Evolutionary conservation across 2,329 filamentous ascomycete species (phyloP), one percentile per base, ranked within the genome.

Genomic region (Trichoderma pleuroti): DNA sequence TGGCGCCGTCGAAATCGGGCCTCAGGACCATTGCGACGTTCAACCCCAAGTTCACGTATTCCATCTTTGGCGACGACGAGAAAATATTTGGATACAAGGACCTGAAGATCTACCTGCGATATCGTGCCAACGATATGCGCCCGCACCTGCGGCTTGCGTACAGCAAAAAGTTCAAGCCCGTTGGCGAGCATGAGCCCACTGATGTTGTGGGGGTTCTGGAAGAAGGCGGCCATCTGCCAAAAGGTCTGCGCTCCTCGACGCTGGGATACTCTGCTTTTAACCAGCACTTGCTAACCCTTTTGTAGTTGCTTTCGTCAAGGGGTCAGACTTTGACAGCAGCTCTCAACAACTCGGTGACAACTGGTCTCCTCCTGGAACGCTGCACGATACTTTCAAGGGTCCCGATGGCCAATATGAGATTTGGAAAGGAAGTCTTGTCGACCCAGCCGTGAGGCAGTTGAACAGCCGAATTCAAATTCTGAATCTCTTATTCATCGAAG

Each of bases 41-140:
- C 80, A 86, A 93, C 72, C 97, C 96, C 0, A 88, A 88, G 77
- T 97, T 94, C 80, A 98, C 95, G 21, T 97, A 98, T 80, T 85
- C 93, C 1, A 92, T 99, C 73, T 98, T 98, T 75, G 93, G 93
- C 76, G 92, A 98, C n/a, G 91, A 96, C 10, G 94, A 99, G 81
- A 88, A 87, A 34, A 95, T 98, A 74, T 94, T 97, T 76, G 95
- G 95, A 46, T 97, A 98, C 84, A 91, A 93, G 78, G 89, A 90
- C 68, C 86, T 97, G 69, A 89, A 89, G 74, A 91, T 98, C 77
- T 88, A 89, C 73, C 83, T 98, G 69, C 89, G 89, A 73, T 91
- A 85, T 75, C 84, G 89, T 77, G 86, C 87, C 18, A 86, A 84
- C 78, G 92, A 98, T 78, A 89, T 98, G 82, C 90, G 90, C 74